Conservation (phyloP, 768 basidiomycete species). For the Kwoniella bestiolae region DNA sequence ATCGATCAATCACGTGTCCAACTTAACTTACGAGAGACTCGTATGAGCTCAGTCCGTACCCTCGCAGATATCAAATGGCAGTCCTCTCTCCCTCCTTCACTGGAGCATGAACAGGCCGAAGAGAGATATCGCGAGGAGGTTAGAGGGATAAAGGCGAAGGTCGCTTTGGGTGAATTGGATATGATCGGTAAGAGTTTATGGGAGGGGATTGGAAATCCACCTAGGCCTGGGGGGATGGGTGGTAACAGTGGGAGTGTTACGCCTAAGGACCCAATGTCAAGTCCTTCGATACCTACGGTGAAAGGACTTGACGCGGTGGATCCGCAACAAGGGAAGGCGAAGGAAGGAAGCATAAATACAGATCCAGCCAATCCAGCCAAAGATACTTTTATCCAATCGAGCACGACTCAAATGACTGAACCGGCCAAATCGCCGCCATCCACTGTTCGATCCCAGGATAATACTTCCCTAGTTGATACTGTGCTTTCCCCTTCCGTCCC, state of each 20-base stretch:
- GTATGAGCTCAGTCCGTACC: slow-evolving; percentile 24
- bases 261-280: background rate
- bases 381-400: too few species aligned
- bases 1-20: background rate
- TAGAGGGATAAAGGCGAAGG: slow-evolving; percentile 24
- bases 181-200: slow-evolving; percentile 16
- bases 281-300: too few species aligned
- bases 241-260: background rate
- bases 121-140: slow-evolving; percentile 22
- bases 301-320: too few species aligned
- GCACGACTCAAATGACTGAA: too few species aligned
- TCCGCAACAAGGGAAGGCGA: too few species aligned
- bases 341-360: too few species aligned
- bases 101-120: slow-evolving; percentile 17
- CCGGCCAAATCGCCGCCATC: too few species aligned
- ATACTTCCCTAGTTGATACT: background rate
- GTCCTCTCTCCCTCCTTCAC: slow-evolving; percentile 13
- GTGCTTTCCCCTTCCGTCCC: background rate
- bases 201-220: too few species aligned
- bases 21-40: too few species aligned
- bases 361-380: too few species aligned
- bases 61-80: slow-evolving; percentile 31
- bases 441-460: background rate
- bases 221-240: background rate
- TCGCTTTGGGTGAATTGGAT: slow-evolving; percentile 32